Evolutionary conservation across 768 basidiomycete genomes (phyloP).

Genomic region (Panaeolus papilionaceus): DNA sequence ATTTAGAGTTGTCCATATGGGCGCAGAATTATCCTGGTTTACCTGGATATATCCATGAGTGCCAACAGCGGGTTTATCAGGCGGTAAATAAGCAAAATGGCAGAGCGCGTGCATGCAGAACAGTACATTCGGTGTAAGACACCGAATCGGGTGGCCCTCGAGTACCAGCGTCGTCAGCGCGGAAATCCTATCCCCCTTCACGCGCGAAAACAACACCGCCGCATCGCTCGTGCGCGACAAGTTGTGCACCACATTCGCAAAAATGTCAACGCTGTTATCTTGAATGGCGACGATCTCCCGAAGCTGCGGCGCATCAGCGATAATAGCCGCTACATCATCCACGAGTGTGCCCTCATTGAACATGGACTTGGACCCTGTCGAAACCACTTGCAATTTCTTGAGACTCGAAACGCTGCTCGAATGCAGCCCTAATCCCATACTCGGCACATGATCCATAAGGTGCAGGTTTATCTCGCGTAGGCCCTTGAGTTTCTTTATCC

Average conservation of each 20-base stretch:
- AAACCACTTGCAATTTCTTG: not conserved
- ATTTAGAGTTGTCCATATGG: not conserved
- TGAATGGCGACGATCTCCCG: not conserved
- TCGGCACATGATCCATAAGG: slow-evolving; percentile 6
- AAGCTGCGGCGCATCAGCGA: slow-evolving; percentile 1
- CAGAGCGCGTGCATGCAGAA: not conserved
- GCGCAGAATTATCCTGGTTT: not conserved
- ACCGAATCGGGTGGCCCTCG: not conserved
- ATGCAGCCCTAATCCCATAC: not conserved
- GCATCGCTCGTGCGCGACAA: slow-evolving; percentile 2
- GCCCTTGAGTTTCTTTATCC: slow-evolving; percentile 6
- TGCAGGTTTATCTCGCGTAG: slow-evolving; percentile 6
- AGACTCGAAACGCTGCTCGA: slow-evolving; percentile 6
- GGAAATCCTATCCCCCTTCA: not conserved
- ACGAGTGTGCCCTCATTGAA: slow-evolving; percentile 5
- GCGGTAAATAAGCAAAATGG: not conserved
- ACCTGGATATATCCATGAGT: not conserved
- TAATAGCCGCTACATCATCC: not conserved
- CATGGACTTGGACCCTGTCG: slow-evolving; percentile 9
- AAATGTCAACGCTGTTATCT: not conserved
- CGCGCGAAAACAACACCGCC: not conserved
- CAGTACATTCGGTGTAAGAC: not conserved
- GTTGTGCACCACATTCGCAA: slow-evolving; percentile 10
- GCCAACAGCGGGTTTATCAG: not conserved
- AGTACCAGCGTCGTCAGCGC: not conserved